Evolutionary conservation across 2,329 filamentous ascomycete genomes (phyloP).

Genomic region (Coleophoma cylindrospora): DNA sequence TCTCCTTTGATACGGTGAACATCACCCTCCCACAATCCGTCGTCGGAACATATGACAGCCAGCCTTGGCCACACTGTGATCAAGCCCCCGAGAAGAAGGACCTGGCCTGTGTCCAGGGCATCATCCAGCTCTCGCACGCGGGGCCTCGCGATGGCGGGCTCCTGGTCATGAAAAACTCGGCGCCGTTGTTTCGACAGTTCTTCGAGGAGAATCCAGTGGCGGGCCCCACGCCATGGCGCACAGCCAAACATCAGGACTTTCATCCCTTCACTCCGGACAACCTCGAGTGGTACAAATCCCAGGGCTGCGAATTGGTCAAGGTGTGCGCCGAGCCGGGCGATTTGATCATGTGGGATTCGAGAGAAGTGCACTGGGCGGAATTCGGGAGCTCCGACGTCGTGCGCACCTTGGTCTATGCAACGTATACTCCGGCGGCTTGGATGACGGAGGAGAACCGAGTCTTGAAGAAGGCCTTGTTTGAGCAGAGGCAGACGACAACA

Average conservation of each 20-base stretch:
- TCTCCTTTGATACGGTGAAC: constrained; percentile 39
- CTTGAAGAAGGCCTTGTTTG: constrained; percentile 4
- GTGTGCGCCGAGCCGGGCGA: constrained; percentile 34
- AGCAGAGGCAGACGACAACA: constrained; percentile 1
- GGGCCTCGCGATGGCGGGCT: constrained; percentile 27
- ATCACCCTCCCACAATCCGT: constrained; percentile 25
- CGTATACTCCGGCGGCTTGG: constrained; percentile 4
- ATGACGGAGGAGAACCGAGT: constrained; percentile 2
- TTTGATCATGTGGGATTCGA: constrained; percentile 37
- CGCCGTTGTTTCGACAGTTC: constrained; percentile 23
- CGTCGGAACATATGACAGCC: not conserved
- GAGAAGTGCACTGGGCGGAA: constrained; percentile 38
- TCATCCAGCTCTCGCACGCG: constrained; percentile 31
- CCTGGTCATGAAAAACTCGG: constrained; percentile 24
- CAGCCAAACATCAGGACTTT: constrained; percentile 3
- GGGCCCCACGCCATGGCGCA: not conserved
- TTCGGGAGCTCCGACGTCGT: constrained; percentile 28
- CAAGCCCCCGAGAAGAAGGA: constrained; percentile 30
- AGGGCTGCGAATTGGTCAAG: constrained; percentile 33
- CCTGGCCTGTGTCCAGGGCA: constrained; percentile 37
- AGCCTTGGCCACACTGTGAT: constrained; percentile 33
- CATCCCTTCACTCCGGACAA: constrained; percentile 23
- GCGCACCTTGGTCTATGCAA: constrained; percentile 4
- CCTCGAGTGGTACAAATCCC: constrained; percentile 33
- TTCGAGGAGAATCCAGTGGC: constrained; percentile 1